Percentiles rank a stretch among this genome's conserved stretches.
These are phyloP conservation scores for Lactifluus pinguis DNA, from an alignment of 768 basidiomycete genomes.

Conservation along the genomic window DNA sequence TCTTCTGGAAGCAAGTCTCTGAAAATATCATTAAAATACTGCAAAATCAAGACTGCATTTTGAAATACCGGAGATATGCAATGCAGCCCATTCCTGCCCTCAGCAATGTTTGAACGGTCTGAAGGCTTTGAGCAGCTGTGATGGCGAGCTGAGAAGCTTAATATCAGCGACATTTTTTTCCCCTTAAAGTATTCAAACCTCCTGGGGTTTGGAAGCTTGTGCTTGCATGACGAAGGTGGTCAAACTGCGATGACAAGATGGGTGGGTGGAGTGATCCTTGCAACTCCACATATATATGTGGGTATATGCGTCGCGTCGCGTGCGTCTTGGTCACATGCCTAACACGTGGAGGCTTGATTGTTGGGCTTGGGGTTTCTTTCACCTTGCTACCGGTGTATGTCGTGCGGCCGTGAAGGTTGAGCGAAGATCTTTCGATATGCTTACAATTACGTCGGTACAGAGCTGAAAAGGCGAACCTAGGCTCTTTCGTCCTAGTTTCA, in stretches of 20 bases:
- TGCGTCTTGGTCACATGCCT: conserved; percentile 3
- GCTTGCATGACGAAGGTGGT: conserved; percentile 31
- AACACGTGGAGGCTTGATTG: background rate
- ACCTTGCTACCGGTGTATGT: background rate
- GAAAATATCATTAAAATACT: background rate
- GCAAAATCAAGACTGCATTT: conserved; percentile 10
- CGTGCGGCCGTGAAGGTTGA: background rate
- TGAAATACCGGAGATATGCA: conserved; percentile 55
- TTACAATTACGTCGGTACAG: background rate
- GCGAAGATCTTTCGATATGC: background rate
- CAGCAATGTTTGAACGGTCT: conserved; percentile 63
- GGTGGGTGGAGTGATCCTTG: background rate
- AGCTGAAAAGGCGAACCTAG: background rate
- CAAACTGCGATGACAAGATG: background rate
- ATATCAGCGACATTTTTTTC: background rate
- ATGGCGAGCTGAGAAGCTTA: conserved; percentile 20
- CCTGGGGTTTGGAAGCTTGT: conserved; percentile 26
- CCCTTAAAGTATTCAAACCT: conserved; percentile 16
- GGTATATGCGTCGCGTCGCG: conserved; percentile 1
- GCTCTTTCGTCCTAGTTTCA: background rate
- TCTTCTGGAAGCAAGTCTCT: conserved; percentile 74
- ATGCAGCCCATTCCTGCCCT: conserved; percentile 69
- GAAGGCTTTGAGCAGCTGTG: conserved; percentile 50
- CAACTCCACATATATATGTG: background rate
- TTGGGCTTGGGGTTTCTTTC: background rate